phyloP scores from a whole-genome alignment of 2,329 filamentous ascomycete species.

The Alternaria ethzedia region DNA sequence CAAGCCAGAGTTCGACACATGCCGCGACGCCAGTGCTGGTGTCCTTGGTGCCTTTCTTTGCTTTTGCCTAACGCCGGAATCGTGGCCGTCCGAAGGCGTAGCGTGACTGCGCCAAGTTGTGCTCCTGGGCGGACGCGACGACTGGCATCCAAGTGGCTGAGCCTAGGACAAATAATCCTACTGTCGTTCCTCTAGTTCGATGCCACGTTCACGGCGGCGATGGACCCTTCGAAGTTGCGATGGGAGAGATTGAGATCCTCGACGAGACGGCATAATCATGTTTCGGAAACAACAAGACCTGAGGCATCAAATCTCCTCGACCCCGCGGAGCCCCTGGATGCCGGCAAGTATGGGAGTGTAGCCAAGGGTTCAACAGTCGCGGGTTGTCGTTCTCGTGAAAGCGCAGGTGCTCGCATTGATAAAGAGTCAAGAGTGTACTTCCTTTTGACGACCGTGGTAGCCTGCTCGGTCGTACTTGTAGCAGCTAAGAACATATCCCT shows the following conservation, averaged over 20 bases:
- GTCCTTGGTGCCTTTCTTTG: background rate
- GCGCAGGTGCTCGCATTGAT: background rate
- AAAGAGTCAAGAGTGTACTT: background rate
- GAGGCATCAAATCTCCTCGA: background rate
- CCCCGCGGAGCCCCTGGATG: background rate
- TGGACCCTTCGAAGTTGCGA: background rate
- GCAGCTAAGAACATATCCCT: background rate
- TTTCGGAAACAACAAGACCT: slow-evolving; percentile 4
- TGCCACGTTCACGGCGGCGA: background rate
- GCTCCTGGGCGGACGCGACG: background rate
- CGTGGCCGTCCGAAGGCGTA: background rate
- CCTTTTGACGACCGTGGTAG: background rate
- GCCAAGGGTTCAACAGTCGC: background rate
- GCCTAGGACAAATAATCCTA: background rate
- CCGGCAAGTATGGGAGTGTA: background rate
- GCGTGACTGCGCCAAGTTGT: slow-evolving; percentile 5
- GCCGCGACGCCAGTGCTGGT: background rate
- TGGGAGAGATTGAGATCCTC: background rate
- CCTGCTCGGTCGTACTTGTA: background rate
- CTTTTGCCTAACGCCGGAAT: background rate
- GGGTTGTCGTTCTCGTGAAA: background rate
- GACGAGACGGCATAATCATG: background rate
- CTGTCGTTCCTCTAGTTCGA: background rate
- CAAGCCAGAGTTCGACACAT: background rate
- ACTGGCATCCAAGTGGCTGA: slow-evolving; percentile 1